Conservation (phyloP, 2,329 filamentous ascomycete species). For the Talaromyces sp. region DNA sequence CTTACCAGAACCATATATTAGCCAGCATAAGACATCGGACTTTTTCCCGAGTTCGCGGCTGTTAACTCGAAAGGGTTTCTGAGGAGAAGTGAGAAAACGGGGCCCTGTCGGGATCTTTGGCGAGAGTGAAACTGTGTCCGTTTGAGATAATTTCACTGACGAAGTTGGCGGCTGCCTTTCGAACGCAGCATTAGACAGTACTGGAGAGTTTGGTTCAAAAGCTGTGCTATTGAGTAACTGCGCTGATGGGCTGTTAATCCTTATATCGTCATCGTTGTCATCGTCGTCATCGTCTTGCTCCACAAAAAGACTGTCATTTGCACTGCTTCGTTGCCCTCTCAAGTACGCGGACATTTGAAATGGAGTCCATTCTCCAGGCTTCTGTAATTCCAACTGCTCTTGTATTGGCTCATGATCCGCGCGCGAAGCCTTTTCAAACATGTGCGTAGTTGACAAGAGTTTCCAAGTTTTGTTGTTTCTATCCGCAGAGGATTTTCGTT, state of each 20-base stretch:
- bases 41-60: slow-evolving; percentile 16
- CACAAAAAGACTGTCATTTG: slow-evolving; percentile 16
- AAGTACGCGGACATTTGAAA: slow-evolving; percentile 6
- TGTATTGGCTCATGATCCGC: slow-evolving; percentile 32
- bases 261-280: not conserved
- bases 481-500: slow-evolving; percentile 2
- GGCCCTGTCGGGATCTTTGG: not conserved
- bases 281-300: slow-evolving; percentile 10
- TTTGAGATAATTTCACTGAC: not conserved
- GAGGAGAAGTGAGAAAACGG: not conserved
- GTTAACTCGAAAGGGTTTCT: not conserved
- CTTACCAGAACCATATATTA: slow-evolving; percentile 26
- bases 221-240: not conserved
- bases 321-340: not conserved
- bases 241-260: not conserved
- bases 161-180: not conserved
- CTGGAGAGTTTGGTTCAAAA: not conserved
- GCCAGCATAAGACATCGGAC: slow-evolving; percentile 21
- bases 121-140: not conserved
- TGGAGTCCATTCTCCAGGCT: slow-evolving; percentile 27
- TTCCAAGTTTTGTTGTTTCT: slow-evolving; percentile 7
- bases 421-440: slow-evolving; percentile 25
- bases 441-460: slow-evolving; percentile 22
- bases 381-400: slow-evolving; percentile 29
- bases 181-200: not conserved